Evolutionary conservation across 2,329 filamentous ascomycete species (phyloP).

Genomic region (Tympanopsis confertula): DNA sequence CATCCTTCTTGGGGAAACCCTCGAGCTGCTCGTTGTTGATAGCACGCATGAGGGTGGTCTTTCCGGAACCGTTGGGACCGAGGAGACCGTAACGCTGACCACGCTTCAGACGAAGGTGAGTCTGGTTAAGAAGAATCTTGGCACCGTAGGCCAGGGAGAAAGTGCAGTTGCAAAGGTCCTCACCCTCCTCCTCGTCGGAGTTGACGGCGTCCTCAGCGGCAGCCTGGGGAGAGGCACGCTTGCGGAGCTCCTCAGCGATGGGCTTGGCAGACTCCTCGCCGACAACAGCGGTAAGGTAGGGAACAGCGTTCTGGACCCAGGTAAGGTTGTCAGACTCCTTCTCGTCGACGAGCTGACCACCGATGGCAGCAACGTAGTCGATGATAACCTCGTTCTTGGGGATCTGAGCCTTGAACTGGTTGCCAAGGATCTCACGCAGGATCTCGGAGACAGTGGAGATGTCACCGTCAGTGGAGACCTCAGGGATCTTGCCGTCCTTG

Average conservation of each 20-base stretch:
- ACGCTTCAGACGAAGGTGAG: slow-evolving; percentile 92
- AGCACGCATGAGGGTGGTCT: slow-evolving; percentile 98
- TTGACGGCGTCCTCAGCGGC: slow-evolving; percentile 60
- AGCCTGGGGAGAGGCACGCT: slow-evolving; percentile 67
- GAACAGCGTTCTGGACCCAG: slow-evolving; percentile 73
- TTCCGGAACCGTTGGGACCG: slow-evolving; percentile 97
- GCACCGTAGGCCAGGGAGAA: slow-evolving; percentile 99
- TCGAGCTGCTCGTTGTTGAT: slow-evolving; percentile 99
- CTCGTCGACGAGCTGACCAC: slow-evolving; percentile 93
- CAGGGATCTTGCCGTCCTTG: slow-evolving; percentile 88
- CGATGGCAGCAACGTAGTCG: slow-evolving; percentile 78
- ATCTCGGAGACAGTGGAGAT: slow-evolving; percentile 66
- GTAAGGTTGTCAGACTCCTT: slow-evolving; percentile 67
- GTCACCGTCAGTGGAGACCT: slow-evolving; percentile 78
- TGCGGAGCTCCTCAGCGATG: slow-evolving; percentile 72
- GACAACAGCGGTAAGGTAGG: slow-evolving; percentile 72
- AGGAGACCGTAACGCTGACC: slow-evolving; percentile 98
- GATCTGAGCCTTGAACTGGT: slow-evolving; percentile 39
- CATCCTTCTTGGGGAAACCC: slow-evolving; percentile 97
- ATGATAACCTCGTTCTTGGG: slow-evolving; percentile 68
- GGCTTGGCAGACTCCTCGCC: slow-evolving; percentile 68
- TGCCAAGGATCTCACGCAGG: slow-evolving; percentile 52
- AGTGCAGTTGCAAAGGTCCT: slow-evolving; percentile 99
- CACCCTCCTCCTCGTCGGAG: slow-evolving; percentile 81
- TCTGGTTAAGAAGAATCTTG: slow-evolving; percentile 99